Conservation (phyloP, 2,329 filamentous ascomycete genomes). For the Paramyrothecium sp. region DNA sequence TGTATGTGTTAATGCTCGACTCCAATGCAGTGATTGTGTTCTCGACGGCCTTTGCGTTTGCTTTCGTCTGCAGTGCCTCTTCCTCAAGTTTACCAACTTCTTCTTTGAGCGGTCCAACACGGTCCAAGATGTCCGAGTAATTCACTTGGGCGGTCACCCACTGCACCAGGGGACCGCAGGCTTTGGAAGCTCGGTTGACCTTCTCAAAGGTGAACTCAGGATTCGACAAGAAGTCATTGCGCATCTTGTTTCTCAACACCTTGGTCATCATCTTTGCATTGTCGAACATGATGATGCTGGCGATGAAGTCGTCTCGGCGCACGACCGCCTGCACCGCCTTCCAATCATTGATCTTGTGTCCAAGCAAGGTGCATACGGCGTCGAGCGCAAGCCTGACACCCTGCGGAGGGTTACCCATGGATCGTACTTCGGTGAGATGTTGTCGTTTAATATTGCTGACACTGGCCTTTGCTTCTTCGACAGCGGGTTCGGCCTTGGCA, state of each 20-base stretch:
- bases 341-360: slow-evolving; percentile 88
- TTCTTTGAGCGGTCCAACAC: slow-evolving; percentile 86
- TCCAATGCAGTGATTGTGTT: slow-evolving; percentile 83
- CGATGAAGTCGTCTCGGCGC: slow-evolving; percentile 93
- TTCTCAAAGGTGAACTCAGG: slow-evolving; percentile 95
- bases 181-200: slow-evolving; percentile 94
- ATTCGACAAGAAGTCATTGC: slow-evolving; percentile 85
- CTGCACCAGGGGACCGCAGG: slow-evolving; percentile 93
- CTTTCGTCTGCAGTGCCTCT: slow-evolving; percentile 86
- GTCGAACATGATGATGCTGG: slow-evolving; percentile 95
- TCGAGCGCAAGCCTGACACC: slow-evolving; percentile 92
- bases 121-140: slow-evolving; percentile 95
- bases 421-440: slow-evolving; percentile 94
- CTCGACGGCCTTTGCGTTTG: slow-evolving; percentile 87
- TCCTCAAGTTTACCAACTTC: slow-evolving; percentile 88
- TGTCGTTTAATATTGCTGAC: slow-evolving; percentile 98
- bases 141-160: slow-evolving; percentile 97
- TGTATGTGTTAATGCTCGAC: slow-evolving; percentile 89
- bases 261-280: slow-evolving; percentile 95
- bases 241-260: slow-evolving; percentile 80
- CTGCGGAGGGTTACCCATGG: slow-evolving; percentile 88
- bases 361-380: slow-evolving; percentile 92
- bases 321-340: slow-evolving; percentile 87
- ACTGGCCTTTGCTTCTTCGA: slow-evolving; percentile 88
- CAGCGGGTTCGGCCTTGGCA: slow-evolving; percentile 88